Percentiles rank a stretch among this genome's conserved stretches.
Conservation (phyloP, 306 rosid genomes). For the Pterocarpus macrocarpus region DNA sequence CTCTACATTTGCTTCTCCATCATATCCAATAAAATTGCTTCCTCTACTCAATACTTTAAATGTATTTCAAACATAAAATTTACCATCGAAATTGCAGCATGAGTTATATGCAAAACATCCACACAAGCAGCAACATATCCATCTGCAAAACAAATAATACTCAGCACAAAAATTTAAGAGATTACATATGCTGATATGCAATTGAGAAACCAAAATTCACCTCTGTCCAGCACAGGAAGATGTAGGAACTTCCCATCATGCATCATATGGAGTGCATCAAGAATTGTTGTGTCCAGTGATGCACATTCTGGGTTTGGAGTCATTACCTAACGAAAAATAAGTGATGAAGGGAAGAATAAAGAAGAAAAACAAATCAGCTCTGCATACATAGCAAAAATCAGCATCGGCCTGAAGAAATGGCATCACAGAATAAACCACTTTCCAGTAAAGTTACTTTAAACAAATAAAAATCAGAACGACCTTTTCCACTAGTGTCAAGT, state of each 20-base stretch:
- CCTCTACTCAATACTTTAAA: neutral
- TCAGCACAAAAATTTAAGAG: constrained; percentile 36
- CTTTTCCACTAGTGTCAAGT: constrained; percentile 81
- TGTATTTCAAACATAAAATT: constrained; percentile 35
- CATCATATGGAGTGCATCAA: constrained; percentile 94
- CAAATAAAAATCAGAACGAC: constrained; percentile 47
- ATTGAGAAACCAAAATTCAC: constrained; percentile 57
- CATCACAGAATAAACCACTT: constrained; percentile 54
- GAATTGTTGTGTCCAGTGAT: constrained; percentile 80
- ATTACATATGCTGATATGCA: neutral
- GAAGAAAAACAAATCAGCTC: constrained; percentile 25
- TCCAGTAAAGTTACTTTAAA: constrained; percentile 54
- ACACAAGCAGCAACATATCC: constrained; percentile 79
- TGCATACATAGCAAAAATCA: constrained; percentile 23
- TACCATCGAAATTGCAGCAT: constrained; percentile 97
- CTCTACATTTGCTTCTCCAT: constrained; percentile 9
- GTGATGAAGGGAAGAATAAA: constrained; percentile 1
- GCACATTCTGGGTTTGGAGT: constrained; percentile 93
- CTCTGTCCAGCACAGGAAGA: constrained; percentile 95
- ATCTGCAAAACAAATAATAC: constrained; percentile 63
- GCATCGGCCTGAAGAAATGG: constrained; percentile 37
- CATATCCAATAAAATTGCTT: constrained; percentile 25
- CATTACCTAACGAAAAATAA: constrained; percentile 71
- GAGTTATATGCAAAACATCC: constrained; percentile 93
- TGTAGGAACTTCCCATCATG: constrained; percentile 94